A percentile compares a stretch with the other conserved stretches of the same genome.
These are phyloP conservation scores for Hyphopichia wangnamkhiaoensis DNA, from an alignment of 1,139 yeast species.

Conservation along the genomic window DNA sequence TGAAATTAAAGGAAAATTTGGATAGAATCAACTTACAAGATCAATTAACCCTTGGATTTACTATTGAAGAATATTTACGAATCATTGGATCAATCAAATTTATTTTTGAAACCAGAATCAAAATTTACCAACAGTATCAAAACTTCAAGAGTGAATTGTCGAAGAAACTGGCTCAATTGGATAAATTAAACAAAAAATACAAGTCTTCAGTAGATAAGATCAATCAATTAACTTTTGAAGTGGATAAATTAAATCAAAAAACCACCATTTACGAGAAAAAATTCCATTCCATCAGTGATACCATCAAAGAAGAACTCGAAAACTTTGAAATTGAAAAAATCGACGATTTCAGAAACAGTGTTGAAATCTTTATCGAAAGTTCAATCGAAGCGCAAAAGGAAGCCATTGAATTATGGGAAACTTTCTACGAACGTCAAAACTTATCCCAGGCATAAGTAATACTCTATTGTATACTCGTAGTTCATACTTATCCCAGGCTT, in stretches of 20 bases:
- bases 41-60: slow-evolving; percentile 79
- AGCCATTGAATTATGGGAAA: slow-evolving; percentile 93
- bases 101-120: slow-evolving; percentile 74
- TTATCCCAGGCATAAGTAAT: slow-evolving; percentile 22
- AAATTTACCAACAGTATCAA: slow-evolving; percentile 62
- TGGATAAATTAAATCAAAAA: slow-evolving; percentile 58
- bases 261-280: slow-evolving; percentile 55
- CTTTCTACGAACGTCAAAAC: slow-evolving; percentile 61
- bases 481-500: no score
- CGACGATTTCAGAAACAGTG: slow-evolving; percentile 83
- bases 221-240: slow-evolving; percentile 54
- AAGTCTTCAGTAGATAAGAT: slow-evolving; percentile 67
- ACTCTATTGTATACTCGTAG: no score
- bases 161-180: slow-evolving; percentile 51
- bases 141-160: slow-evolving; percentile 43
- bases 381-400: slow-evolving; percentile 94
- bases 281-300: slow-evolving; percentile 62
- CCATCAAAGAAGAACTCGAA: slow-evolving; percentile 68
- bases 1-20: slow-evolving; percentile 68
- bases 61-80: slow-evolving; percentile 85
- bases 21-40: slow-evolving; percentile 86
- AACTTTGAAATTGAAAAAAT: slow-evolving; percentile 75
- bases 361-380: slow-evolving; percentile 88
- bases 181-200: slow-evolving; percentile 56
- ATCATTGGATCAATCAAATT: slow-evolving; percentile 74